Conservation (phyloP, 1,284 basidiomycete species). For the Ceratorhiza oryzae-sativae region DNA sequence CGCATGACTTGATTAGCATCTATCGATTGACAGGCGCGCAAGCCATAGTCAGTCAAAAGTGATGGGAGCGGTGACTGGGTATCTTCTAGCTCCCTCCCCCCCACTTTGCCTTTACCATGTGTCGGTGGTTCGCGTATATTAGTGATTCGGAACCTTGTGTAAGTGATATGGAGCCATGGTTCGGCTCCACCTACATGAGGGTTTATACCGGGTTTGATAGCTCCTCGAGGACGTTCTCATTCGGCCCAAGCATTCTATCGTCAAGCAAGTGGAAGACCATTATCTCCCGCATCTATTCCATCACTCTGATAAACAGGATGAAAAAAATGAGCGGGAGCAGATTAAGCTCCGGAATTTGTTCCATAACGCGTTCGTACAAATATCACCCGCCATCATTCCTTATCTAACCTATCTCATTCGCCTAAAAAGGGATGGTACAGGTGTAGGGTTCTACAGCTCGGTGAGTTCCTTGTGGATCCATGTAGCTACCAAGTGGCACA, state of each 20-base stretch:
- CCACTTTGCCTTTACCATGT: conserved; percentile 42
- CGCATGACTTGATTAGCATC: background rate
- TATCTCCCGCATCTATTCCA: conserved; percentile 49
- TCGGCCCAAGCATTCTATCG: conserved; percentile 49
- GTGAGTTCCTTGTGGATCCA: no score
- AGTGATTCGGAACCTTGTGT: conserved; percentile 49
- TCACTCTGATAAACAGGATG: conserved; percentile 46
- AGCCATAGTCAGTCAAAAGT: background rate
- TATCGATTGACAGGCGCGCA: background rate
- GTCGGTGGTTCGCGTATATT: conserved; percentile 54
- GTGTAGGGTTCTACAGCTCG: conserved; percentile 38
- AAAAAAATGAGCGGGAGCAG: conserved; percentile 44
- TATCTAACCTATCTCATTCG: background rate
- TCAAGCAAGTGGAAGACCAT: conserved; percentile 53
- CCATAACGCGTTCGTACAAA: conserved; percentile 45
- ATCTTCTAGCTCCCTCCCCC: background rate
- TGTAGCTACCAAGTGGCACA: no score
- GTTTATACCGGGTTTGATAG: conserved; percentile 34
- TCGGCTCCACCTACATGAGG: background rate
- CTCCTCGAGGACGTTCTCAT: conserved; percentile 54
- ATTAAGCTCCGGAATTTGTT: conserved; percentile 47
- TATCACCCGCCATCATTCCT: background rate
- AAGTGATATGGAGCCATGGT: background rate
- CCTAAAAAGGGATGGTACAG: conserved; percentile 33
- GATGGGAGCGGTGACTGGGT: background rate